A percentile compares a stretch with the other conserved stretches of the same genome.
These are phyloP conservation scores for Ruellia speciosa DNA, from an alignment of 305 asterid genomes.

Conservation along the genomic window DNA sequence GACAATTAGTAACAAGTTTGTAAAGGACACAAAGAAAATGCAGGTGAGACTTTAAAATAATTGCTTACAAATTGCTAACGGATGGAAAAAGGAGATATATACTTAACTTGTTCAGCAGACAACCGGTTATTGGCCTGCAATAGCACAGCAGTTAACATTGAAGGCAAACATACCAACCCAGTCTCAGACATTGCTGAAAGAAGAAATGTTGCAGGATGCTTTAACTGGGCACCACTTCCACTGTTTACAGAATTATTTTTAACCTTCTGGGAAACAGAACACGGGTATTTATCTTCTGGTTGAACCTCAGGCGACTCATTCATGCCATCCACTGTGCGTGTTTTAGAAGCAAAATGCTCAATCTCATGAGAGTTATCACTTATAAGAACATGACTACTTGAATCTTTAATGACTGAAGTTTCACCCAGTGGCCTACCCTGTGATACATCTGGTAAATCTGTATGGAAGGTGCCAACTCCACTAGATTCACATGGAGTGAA, in stretches of 20 bases:
- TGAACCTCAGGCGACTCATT: constrained; percentile 29
- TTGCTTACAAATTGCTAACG: constrained; percentile 2
- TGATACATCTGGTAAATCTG: constrained; percentile 38
- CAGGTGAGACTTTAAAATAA: constrained; percentile 5
- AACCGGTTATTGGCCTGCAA: constrained; percentile 89
- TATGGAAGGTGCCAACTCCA: constrained; percentile 21
- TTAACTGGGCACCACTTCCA: constrained; percentile 34
- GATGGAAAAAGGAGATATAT: constrained; percentile 12
- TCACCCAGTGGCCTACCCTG: constrained; percentile 44
- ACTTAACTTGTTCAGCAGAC: constrained; percentile 66
- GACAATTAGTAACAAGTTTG: too few species aligned
- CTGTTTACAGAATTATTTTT: constrained; percentile 29
- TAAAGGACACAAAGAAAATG: not conserved
- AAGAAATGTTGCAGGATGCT: constrained; percentile 64
- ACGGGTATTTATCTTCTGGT: constrained; percentile 32
- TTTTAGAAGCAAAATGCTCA: constrained; percentile 26
- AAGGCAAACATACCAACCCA: constrained; percentile 96
- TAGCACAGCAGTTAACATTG: constrained; percentile 91
- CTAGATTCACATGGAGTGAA: constrained; percentile 25
- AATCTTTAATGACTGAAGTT: constrained; percentile 23
- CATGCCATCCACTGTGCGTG: constrained; percentile 25
- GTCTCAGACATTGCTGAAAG: constrained; percentile 82
- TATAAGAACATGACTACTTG: constrained; percentile 18
- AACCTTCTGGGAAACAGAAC: constrained; percentile 37
- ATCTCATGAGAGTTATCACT: constrained; percentile 31